Percentiles rank a stretch among this genome's conserved stretches.
phyloP scores from a whole-genome alignment of 2,329 filamentous ascomycete genomes.

The Nemania sp. region DNA sequence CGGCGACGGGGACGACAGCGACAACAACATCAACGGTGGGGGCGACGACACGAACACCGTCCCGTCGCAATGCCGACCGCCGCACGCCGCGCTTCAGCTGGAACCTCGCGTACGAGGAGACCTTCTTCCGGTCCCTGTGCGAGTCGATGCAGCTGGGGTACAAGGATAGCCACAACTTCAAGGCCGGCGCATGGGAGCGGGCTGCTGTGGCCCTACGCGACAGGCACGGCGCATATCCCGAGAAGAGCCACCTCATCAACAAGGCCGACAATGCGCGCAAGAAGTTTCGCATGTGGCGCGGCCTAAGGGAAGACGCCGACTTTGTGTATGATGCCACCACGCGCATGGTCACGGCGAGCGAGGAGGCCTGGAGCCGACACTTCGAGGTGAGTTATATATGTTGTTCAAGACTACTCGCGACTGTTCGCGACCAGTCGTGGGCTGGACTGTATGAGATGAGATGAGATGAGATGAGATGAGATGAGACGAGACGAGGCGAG shows the following conservation, averaged over 20 bases:
- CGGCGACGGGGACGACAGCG: conserved; percentile 29
- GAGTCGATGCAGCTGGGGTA: conserved; percentile 69
- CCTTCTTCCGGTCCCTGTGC: conserved; percentile 71
- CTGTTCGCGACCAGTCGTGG: no score
- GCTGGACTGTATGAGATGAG: no score
- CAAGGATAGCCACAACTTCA: conserved; percentile 70
- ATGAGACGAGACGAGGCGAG: background rate
- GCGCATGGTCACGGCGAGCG: conserved; percentile 65
- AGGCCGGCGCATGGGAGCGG: conserved; percentile 70
- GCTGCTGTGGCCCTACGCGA: conserved; percentile 66
- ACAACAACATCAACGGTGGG: conserved; percentile 20
- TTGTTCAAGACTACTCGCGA: background rate
- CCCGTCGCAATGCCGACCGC: conserved; percentile 49
- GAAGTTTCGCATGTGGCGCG: conserved; percentile 71
- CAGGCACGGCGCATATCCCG: conserved; percentile 67
- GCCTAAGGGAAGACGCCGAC: conserved; percentile 67
- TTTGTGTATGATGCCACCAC: conserved; percentile 66
- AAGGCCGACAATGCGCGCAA: conserved; percentile 73
- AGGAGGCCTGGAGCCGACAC: conserved; percentile 68
- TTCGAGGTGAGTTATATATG: conserved; percentile 60
- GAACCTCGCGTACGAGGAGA: conserved; percentile 69
- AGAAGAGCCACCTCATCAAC: conserved; percentile 72
- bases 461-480: no score
- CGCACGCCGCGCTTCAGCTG: conserved; percentile 68
- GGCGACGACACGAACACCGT: conserved; percentile 40